A percentile compares a stretch with the other conserved stretches of the same genome.
These are phyloP conservation scores for Xylariomycetidae sp. DNA, from an alignment of 2,329 filamentous ascomycete genomes.

Conservation along the genomic window DNA sequence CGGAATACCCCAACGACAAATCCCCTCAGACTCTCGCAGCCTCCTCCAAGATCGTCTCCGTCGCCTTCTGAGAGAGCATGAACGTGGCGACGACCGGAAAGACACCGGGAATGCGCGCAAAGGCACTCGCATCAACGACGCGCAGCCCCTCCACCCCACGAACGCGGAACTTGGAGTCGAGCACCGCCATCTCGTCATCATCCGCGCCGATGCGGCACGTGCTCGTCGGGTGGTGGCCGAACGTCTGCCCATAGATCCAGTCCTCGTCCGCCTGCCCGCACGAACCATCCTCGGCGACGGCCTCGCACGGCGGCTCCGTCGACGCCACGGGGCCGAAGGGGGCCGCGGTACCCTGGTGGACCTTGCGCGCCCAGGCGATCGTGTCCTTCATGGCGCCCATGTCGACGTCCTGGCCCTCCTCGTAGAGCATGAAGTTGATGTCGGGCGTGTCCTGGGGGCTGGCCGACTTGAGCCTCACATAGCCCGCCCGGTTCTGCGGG, in stretches of 20 bases:
- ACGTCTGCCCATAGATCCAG: conserved; percentile 36
- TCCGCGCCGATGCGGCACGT: conserved; percentile 49
- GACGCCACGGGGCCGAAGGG: conserved; percentile 2
- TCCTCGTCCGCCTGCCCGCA: conserved; percentile 22
- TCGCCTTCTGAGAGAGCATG: conserved; percentile 12
- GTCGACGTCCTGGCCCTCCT: conserved; percentile 37
- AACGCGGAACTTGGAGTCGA: conserved; percentile 50
- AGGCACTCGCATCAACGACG: conserved; percentile 21
- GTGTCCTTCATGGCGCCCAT: conserved; percentile 43
- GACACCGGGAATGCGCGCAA: conserved; percentile 9
- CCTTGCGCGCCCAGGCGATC: conserved; percentile 26
- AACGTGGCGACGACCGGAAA: conserved; percentile 12
- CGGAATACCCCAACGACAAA: no score
- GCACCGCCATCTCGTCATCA: conserved; percentile 45
- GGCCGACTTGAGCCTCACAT: conserved; percentile 53
- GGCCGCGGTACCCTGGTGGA: conserved; percentile 5
- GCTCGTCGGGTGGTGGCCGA: conserved; percentile 52
- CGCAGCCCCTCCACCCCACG: conserved; percentile 45
- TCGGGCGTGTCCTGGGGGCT: conserved; percentile 60
- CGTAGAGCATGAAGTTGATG: conserved; percentile 57
- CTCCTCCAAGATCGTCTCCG: conserved; percentile 7
- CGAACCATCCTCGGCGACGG: conserved; percentile 1
- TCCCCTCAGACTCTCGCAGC: no score
- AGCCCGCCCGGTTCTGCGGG: conserved; percentile 49
- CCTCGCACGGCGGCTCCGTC: conserved; percentile 10